Conservation (phyloP, 768 basidiomycete genomes). For the Serendipita indica region DNA sequence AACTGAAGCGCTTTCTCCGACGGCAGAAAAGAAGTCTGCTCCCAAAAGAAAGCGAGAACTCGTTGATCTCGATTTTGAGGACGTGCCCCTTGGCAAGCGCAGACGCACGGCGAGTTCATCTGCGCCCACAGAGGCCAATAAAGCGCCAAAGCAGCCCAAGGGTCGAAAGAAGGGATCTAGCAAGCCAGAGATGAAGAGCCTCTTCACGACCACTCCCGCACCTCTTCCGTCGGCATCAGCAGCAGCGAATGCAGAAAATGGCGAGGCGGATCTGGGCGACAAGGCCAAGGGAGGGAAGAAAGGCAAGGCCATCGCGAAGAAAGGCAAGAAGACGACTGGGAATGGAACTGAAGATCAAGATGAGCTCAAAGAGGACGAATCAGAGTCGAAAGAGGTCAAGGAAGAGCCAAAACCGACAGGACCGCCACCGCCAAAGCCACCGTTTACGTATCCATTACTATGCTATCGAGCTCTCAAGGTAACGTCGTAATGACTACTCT, state of each 20-base stretch:
- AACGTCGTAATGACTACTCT: neutral
- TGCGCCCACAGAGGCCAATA: neutral
- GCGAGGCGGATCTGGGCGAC: neutral
- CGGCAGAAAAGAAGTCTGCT: constrained; percentile 11
- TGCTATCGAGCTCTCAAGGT: constrained; percentile 80
- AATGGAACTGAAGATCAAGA: constrained; percentile 9
- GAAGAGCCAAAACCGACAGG: constrained; percentile 15
- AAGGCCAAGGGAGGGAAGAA: neutral
- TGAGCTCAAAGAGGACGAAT: constrained; percentile 15
- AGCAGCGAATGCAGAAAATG: neutral
- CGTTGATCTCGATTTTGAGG: neutral
- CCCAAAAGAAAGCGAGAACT: constrained; percentile 8
- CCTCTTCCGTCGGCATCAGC: neutral
- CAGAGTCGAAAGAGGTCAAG: constrained; percentile 12
- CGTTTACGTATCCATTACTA: constrained; percentile 79
- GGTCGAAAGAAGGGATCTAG: constrained; percentile 2
- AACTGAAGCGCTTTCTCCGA: neutral
- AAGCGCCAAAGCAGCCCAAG: constrained; percentile 10
- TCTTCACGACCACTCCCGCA: constrained; percentile 1
- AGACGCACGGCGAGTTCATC: neutral
- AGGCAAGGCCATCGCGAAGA: constrained; percentile 36
- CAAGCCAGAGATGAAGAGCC: constrained; percentile 8
- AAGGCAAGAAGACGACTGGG: constrained; percentile 46
- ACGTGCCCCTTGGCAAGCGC: neutral
- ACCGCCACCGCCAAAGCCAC: constrained; percentile 60